Evolutionary conservation across 2,329 filamentous ascomycete species (phyloP).

Genomic region (Colletotrichum sp.): DNA sequence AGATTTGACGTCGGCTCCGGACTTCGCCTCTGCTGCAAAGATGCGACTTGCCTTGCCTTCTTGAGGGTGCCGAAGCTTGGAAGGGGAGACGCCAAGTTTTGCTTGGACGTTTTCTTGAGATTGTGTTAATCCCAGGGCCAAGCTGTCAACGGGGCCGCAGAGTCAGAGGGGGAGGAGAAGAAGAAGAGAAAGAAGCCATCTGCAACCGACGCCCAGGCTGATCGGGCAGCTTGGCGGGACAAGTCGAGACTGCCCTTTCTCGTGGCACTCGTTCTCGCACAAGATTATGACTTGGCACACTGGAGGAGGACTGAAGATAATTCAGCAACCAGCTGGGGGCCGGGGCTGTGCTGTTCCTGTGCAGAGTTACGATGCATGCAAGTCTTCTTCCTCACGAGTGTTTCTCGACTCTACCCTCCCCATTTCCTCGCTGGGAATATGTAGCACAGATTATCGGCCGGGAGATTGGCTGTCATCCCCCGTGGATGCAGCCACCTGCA

Average conservation of each 20-base stretch:
- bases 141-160: neutral
- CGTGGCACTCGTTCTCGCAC: neutral
- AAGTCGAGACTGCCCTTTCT: neutral
- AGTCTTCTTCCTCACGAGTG: neutral
- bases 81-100: neutral
- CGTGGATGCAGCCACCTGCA: constrained; percentile 16
- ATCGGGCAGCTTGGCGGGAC: constrained; percentile 14
- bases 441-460: neutral
- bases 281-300: neutral
- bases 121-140: neutral
- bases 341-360: neutral
- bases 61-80: neutral
- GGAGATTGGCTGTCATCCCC: constrained; percentile 6
- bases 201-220: constrained; percentile 15
- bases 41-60: neutral
- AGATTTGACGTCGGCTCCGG: neutral
- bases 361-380: neutral
- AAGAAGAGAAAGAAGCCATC: neutral
- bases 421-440: neutral
- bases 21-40: neutral
- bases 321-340: neutral
- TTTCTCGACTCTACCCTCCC: neutral
- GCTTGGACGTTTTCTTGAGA: neutral
- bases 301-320: neutral
- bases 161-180: neutral